Conservation (phyloP, 208 protist genomes). For the Acanthamoeba quina region DNA sequence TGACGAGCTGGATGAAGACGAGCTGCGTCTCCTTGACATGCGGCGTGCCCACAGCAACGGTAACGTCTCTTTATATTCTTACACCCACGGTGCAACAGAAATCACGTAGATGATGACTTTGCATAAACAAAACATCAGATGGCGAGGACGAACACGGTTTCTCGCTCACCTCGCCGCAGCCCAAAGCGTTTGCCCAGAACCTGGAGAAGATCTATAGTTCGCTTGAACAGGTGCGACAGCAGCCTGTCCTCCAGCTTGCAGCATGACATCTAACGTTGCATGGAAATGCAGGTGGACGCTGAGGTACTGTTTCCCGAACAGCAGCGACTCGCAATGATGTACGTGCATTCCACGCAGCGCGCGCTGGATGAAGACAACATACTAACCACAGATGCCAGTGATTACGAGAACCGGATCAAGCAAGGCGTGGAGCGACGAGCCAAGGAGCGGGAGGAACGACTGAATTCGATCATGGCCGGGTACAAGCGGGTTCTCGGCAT, state of each 20-base stretch:
- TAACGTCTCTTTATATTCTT: neutral
- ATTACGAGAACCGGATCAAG: constrained; percentile 31
- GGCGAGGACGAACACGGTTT: neutral
- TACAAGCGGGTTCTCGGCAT: constrained; percentile 20
- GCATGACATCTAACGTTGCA: too few species aligned
- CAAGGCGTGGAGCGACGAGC: constrained; percentile 26
- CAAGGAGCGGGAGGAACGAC: constrained; percentile 24
- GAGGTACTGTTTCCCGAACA: neutral
- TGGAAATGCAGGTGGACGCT: neutral
- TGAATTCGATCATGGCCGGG: constrained; percentile 7
- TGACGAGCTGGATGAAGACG: constrained; percentile 20
- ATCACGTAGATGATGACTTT: neutral
- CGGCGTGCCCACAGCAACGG: neutral
- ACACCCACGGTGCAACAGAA: neutral
- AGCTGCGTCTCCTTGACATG: neutral
- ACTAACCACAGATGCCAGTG: neutral
- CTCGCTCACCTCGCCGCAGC: constrained; percentile 14
- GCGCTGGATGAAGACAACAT: neutral
- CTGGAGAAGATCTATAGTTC: constrained; percentile 54
- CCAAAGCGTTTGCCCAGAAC: constrained; percentile 1
- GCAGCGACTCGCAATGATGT: neutral
- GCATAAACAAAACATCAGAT: neutral
- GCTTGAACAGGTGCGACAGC: neutral
- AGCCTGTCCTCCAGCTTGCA: neutral
- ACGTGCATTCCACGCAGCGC: neutral